These are phyloP conservation scores for Vanderwaltozyma yarrowii DNA, from an alignment of 805 yeast genomes.

Conservation along the genomic window DNA sequence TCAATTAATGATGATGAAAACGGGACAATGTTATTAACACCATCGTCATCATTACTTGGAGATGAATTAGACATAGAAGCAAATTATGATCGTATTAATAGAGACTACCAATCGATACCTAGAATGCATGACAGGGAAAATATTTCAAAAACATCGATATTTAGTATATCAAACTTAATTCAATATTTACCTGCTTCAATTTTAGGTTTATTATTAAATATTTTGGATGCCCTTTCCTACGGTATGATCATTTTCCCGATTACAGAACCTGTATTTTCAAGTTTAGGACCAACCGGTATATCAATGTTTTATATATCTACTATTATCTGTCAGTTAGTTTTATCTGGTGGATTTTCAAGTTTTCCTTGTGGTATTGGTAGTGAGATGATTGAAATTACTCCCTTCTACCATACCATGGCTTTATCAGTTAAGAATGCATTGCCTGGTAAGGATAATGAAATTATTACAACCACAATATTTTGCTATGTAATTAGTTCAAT, in stretches of 20 bases:
- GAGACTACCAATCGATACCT: background rate
- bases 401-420: conserved; percentile 96
- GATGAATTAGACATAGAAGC: conserved; percentile 2
- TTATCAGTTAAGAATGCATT: conserved; percentile 41
- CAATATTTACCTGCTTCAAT: conserved; percentile 63
- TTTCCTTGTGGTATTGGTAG: conserved; percentile 90
- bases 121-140: background rate
- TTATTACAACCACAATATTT: conserved; percentile 77
- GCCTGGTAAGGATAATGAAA: conserved; percentile 41
- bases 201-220: conserved; percentile 73
- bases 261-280: conserved; percentile 65
- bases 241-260: conserved; percentile 98
- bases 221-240: conserved; percentile 86
- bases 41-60: conserved; percentile 6
- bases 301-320: conserved; percentile 93
- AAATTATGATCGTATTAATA: background rate
- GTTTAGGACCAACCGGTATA: conserved; percentile 78
- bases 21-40: conserved; percentile 9
- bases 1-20: conserved; percentile 2
- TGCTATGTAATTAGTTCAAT: conserved; percentile 77
- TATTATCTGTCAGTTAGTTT: conserved; percentile 79
- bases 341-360: conserved; percentile 82
- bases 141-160: background rate
- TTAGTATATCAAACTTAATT: conserved; percentile 1
- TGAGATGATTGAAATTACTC: conserved; percentile 98